Base-by-base conservation (phyloP, 2,329 filamentous ascomycete species). In the Pseudogymnoascus sp. region DNA sequence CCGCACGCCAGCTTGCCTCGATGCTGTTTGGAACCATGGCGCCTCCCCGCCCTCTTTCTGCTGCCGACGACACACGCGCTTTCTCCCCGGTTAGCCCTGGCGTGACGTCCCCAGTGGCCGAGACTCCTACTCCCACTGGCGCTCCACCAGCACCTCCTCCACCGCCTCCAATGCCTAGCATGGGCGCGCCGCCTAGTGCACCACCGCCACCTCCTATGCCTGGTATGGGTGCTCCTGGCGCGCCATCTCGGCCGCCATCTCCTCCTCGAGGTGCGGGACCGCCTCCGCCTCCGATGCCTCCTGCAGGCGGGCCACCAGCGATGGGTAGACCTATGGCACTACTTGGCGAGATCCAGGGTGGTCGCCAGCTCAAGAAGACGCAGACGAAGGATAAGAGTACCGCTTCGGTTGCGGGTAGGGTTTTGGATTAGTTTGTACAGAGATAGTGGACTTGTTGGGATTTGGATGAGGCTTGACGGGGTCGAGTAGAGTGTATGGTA, bases 11-110 rank as follows among this genome's bases (percentile, higher is more conserved):
- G 69, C 84, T 99, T 38, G 95, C 95, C 14, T 96, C 91, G 5
- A 95, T 97, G 65, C 82, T 99, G 18, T 99, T 99, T 73, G 93
- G 95, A 64, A 96, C 93, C 60, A 97, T 99, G 93, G 93, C 85
- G 8, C 93, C 95, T 40, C 93, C 95, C 12, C 87, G 93, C 60
- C 93, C 93, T 31, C 77, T 97, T 49, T 96, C 91, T 18, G 89
- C 91, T 5, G 86, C 90, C 74, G 91, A 90, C 62, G 87, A 89
- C 67, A 89, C 90, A 69, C 79, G 79, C 7, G 72, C 74, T 28
- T 70, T 73, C 8, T 74, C 78, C 16, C 77, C 77, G 63, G 75
- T 79, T 40, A 70, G 73, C 6, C 76, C 77, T 25, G 80, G 78
- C 59, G 73, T 76, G 63, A 74, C 73, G 63, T 78, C 77, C 14